Evolutionary conservation across 2,329 filamentous ascomycete genomes (phyloP), one percentile per base, ranked within the genome.

Genomic region (Epichloe gansuensis): DNA sequence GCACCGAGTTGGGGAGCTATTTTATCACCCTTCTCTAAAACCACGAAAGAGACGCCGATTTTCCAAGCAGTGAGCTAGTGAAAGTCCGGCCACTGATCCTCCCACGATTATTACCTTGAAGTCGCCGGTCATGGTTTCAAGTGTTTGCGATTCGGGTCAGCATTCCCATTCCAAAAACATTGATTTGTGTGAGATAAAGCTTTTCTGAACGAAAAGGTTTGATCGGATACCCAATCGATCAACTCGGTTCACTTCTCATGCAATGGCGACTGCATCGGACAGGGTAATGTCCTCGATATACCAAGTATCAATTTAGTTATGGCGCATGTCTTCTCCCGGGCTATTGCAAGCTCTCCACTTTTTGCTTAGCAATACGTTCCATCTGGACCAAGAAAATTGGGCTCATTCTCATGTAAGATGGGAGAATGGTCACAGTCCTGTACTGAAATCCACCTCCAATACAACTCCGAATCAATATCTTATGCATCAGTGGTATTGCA

Each of bases 1-100:
- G 75, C 75, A 1, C 77, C 77, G 0, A 72, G 62, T 38, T 70
- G 63, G 0, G 75, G 74, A 1, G 69, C 68, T 28, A 78, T 69
- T 0, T 67, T 59, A 0, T 56, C 44, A 45, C 71, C 64, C 1
- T 64, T 61, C 56, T 80, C 76, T 0, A 80, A 67, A 1, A 80
- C 56, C 6, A 75, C 57, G 59, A 72, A 79, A 53, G 77, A 69
- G 48, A 80, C 71, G 17, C 60, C 63, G 17, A 69, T 62, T 25
- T 61, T 78, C 67, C 2, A 80, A 67, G 53, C 69, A 68, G 45
- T 57, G 50, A 9, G 61, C 60, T 34, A 63, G 53, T 2, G 59
- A 52, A 3, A 63, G 55, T 4, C 76, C 77, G 3, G 70, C 65
- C 13, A 78, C 63, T 35, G 71, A 69, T 4, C 73, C 76, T 15